phyloP scores from a whole-genome alignment of 805 yeast species.

The Grigorovia humatica region DNA sequence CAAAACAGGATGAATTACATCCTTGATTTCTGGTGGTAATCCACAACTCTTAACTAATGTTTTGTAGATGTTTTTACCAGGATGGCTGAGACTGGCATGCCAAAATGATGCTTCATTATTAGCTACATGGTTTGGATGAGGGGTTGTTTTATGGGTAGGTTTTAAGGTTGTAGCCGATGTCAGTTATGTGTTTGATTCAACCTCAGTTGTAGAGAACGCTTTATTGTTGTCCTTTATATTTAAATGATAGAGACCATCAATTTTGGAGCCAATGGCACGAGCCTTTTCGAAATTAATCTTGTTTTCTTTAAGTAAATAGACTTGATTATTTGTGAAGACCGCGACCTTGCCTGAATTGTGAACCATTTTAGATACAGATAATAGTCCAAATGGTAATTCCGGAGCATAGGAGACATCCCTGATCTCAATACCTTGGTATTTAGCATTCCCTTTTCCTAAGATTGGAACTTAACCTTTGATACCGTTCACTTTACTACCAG shows the following conservation, averaged over 20 bases:
- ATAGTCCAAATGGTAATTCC: neutral
- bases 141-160: too few relatives aligned
- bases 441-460: slow-evolving; percentile 2
- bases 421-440: neutral
- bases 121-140: too few relatives aligned
- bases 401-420: slow-evolving; percentile 3
- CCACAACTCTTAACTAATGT: too few relatives aligned
- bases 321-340: neutral
- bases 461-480: slow-evolving; percentile 3
- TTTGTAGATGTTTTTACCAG: too few relatives aligned
- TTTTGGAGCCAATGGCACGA: neutral
- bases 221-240: too few relatives aligned
- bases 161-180: too few relatives aligned
- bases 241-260: neutral
- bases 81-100: too few relatives aligned
- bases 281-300: neutral
- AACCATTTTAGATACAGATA: slow-evolving; percentile 2
- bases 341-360: neutral
- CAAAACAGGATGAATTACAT: neutral
- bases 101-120: too few relatives aligned
- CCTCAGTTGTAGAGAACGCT: too few relatives aligned
- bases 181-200: too few relatives aligned
- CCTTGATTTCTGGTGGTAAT: too few relatives aligned
- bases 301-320: neutral
- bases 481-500: slow-evolving; percentile 1